phyloP scores from a whole-genome alignment of 306 rosid species.

The Betula pendula region DNA sequence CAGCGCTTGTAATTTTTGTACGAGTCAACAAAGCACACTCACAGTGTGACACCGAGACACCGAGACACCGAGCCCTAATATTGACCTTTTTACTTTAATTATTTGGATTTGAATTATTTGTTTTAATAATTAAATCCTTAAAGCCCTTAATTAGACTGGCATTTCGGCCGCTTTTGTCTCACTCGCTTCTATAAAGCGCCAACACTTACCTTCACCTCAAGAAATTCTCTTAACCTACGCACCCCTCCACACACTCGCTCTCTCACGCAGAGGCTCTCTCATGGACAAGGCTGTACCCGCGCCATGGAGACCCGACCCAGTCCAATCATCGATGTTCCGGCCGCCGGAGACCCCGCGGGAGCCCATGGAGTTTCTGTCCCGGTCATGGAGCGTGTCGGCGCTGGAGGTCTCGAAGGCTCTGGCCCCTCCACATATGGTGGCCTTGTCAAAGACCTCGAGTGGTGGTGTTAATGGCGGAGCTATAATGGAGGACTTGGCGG shows the following conservation, averaged over 20 bases:
- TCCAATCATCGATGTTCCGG: constrained; percentile 37
- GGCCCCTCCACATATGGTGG: constrained; percentile 45
- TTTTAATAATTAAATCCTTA: neutral
- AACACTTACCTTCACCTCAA: neutral
- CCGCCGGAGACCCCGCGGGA: constrained; percentile 77
- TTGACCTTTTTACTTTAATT: neutral
- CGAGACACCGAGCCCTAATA: neutral
- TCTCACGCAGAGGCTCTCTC: neutral
- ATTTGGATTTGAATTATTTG: neutral
- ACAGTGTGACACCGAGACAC: too few relatives aligned
- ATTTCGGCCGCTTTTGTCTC: constrained; percentile 5
- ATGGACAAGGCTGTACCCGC: constrained; percentile 48
- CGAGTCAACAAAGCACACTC: neutral
- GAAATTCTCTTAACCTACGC: neutral
- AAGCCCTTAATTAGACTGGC: neutral
- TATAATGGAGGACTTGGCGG: constrained; percentile 59
- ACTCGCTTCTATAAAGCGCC: constrained; percentile 34
- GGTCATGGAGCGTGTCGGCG: constrained; percentile 91
- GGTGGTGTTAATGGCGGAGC: constrained; percentile 19
- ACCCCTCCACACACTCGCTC: neutral
- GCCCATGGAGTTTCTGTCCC: constrained; percentile 90
- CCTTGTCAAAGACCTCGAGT: constrained; percentile 36
- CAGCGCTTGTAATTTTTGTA: neutral
- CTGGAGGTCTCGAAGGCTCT: constrained; percentile 76
- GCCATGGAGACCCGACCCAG: constrained; percentile 54